These are phyloP conservation scores for Fusarium brevicatenulatum DNA, from an alignment of 2,329 filamentous ascomycete genomes.

Conservation along the genomic window DNA sequence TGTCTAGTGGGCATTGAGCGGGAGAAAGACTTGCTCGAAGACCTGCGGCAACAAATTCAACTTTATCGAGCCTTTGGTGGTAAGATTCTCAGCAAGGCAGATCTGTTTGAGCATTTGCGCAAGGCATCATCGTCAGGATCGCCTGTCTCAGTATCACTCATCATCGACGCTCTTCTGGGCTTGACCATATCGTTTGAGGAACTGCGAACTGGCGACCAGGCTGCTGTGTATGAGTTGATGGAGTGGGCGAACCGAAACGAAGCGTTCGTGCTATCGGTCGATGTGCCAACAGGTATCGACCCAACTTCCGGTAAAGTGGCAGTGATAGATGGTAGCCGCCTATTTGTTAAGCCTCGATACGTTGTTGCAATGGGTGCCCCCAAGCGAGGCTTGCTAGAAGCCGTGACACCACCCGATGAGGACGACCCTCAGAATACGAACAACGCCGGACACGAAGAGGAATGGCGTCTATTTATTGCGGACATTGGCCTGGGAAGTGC, in stretches of 20 bases:
- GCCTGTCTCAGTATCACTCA: constrained; percentile 74
- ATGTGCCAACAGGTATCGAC: constrained; percentile 89
- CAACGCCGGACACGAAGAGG: constrained; percentile 57
- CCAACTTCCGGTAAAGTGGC: constrained; percentile 76
- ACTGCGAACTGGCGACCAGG: constrained; percentile 82
- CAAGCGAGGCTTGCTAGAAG: constrained; percentile 83
- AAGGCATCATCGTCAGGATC: constrained; percentile 53
- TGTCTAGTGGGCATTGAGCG: constrained; percentile 88
- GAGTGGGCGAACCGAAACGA: constrained; percentile 93
- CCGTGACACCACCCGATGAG: constrained; percentile 66
- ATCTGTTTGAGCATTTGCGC: constrained; percentile 69
- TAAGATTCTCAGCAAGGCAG: constrained; percentile 70
- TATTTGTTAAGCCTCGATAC: constrained; percentile 84
- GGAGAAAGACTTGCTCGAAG: constrained; percentile 82
- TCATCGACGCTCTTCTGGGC: constrained; percentile 89
- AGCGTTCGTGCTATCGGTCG: constrained; percentile 85
- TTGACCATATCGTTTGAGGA: constrained; percentile 91
- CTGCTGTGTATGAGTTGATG: constrained; percentile 87
- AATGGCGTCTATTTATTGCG: constrained; percentile 84
- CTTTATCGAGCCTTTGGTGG: constrained; percentile 88
- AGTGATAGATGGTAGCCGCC: constrained; percentile 76
- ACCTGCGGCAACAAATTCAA: constrained; percentile 81
- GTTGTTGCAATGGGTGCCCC: constrained; percentile 89
- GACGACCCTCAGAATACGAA: constrained; percentile 48
- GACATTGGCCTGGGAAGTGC: constrained; percentile 87